Base-by-base conservation (phyloP, 1,139 yeast genomes). In the Pichia cactophila region DNA sequence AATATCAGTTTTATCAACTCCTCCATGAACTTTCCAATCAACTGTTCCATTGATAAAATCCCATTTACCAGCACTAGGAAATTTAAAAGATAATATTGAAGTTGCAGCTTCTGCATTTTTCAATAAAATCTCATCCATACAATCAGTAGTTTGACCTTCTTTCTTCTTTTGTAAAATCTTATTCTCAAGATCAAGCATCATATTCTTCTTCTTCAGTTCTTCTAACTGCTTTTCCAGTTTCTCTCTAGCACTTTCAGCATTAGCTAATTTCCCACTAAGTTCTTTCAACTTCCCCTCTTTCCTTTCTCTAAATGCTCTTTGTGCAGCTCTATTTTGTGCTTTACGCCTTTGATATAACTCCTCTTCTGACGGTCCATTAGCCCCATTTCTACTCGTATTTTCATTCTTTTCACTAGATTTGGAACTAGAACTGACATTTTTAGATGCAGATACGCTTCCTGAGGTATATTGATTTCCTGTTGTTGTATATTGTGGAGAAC, bases 291-390 rank as follows among this genome's bases (percentile, higher is more conserved):
- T 79, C 49, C 80, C 78, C 63, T 86, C 95, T 63, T 86, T 86
- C 46, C 96, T 78, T 64, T 86, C 94, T 55, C 96, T 73, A 67
- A 87, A 87, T 1, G 96, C 96, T 56, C 92, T 72, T 67, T 87
- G 96, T 0, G 96, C 95, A 5, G 92, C 94, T 59, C 96, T 71
- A 63, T 88, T 88, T 63, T 86, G 95, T 0, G 90, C 90, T 63
- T 83, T 86, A 47, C 86, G 75, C 62, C 80, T 80, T 56, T 72
- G 61, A 44, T 71, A 74, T 31, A 77, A 59, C 54, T 78, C 81
- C 28, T 74, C 76, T 46, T 78, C 81, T 6, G 70, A 39, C 23
- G 33, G 43, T 2, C 37, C 38, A 17, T 28, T 41, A 12, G 28
- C 37, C 2, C 37, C 38, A 16, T 35, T 35, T 17, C 38, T 35